Evolutionary conservation across 805 yeast genomes (phyloP), one percentile per base, ranked within the genome.

Genomic region (Pichia nakasei): DNA sequence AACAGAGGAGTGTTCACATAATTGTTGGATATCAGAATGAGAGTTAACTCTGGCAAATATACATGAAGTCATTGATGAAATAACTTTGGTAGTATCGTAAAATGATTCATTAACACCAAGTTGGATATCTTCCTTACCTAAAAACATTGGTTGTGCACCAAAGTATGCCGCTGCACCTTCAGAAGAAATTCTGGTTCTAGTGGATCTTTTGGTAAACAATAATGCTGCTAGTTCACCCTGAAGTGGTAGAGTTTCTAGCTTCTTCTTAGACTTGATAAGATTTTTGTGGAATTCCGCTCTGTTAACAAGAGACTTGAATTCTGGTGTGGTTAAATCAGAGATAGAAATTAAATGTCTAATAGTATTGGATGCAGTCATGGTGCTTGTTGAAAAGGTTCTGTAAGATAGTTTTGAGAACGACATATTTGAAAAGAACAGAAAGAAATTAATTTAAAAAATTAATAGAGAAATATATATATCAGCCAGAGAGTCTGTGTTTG

Each of bases 81-180:
- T 76, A 31, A 93, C 95, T 52, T 77, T 80, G 17, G 96, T 75
- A 2, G 97, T 84, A 63, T 93, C 98, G 56, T 84, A 83, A 47
- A 87, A 66, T 0, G 93, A 75, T 69, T 93, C 98, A 59, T 93
- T 93, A 37, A 87, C 96, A 37, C 98, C 98, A 44, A 93, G 70
- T 65, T 93, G 98, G 59, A 93, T 93, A 56, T 93, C 98, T 53
- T 89, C 96, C 55, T 84, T 87, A 41, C 98, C 97, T 52, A 93
- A 70, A 58, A 93, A 93, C 93, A 93, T 84, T 12, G 98, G 96
- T 54, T 82, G 93, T 7, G 89, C 97, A 18, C 97, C 97, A 52
- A 91, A 84, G 60, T 83, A 88, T 2, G 85, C 74, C 12, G 89
- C 85, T 15, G 98, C 98, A 41, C 95, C 97, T 61, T 93, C 98